A percentile compares a stretch with the other conserved stretches of the same genome.
phyloP scores from a whole-genome alignment of 768 basidiomycete species.

The Kwoniella shandongensis region DNA sequence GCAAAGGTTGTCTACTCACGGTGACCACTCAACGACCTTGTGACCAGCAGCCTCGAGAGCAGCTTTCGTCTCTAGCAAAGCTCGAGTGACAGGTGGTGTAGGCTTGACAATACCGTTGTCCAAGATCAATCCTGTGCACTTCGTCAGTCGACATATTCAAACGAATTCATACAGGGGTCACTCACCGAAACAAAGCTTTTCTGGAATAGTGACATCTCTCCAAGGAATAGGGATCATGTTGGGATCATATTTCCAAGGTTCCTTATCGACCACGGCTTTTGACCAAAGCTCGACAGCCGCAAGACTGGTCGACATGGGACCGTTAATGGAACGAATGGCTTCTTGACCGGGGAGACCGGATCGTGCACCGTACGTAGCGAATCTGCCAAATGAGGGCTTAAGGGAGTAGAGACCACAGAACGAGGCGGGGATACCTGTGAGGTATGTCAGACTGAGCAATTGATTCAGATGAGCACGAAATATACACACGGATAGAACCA shows the following conservation, averaged over 20 bases:
- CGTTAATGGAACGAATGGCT: slow-evolving; percentile 34
- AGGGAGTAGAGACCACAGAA: slow-evolving; percentile 59
- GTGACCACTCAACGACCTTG: slow-evolving; percentile 34
- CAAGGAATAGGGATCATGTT: slow-evolving; percentile 42
- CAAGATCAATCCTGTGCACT: slow-evolving; percentile 21
- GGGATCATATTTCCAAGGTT: slow-evolving; percentile 35
- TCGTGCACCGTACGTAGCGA: slow-evolving; percentile 35
- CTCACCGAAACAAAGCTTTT: slow-evolving; percentile 36
- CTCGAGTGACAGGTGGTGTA: slow-evolving; percentile 32
- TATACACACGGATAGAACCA: slow-evolving; percentile 61
- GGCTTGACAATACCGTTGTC: slow-evolving; percentile 41
- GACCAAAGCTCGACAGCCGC: slow-evolving; percentile 29
- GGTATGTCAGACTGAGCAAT: too few species aligned
- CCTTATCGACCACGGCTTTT: slow-evolving; percentile 29
- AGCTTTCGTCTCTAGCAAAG: slow-evolving; percentile 24
- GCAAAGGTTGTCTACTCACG: slow-evolving; percentile 39
- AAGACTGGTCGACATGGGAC: slow-evolving; percentile 35
- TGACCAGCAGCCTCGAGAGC: slow-evolving; percentile 40
- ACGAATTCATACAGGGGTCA: not conserved
- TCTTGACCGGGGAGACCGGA: slow-evolving; percentile 39
- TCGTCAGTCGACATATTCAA: not conserved
- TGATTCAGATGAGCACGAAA: not conserved
- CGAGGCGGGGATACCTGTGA: slow-evolving; percentile 61
- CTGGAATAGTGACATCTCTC: slow-evolving; percentile 25
- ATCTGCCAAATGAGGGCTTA: slow-evolving; percentile 41